These are phyloP conservation scores for Coprinopsis cinerea DNA, from an alignment of 768 basidiomycete genomes.

Conservation along the genomic window DNA sequence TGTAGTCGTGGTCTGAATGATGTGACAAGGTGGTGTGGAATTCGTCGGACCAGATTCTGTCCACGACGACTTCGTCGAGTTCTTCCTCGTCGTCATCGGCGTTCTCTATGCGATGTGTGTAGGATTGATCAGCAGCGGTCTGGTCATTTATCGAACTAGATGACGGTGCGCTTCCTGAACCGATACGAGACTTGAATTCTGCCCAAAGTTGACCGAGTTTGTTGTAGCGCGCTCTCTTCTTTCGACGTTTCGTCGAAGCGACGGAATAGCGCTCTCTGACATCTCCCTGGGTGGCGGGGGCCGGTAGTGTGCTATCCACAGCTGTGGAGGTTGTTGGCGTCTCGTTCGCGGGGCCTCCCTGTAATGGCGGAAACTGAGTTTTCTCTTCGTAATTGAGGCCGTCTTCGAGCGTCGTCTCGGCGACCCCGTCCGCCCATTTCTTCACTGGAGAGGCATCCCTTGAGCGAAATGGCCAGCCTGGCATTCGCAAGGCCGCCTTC, in stretches of 20 bases:
- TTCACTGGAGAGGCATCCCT: not conserved
- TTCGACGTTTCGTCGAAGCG: constrained; percentile 16
- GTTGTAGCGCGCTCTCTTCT: constrained; percentile 34
- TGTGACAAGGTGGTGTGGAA: constrained; percentile 47
- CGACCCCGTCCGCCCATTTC: constrained; percentile 4
- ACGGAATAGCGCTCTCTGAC: constrained; percentile 1
- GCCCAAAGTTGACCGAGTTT: constrained; percentile 41
- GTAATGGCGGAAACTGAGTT: not conserved
- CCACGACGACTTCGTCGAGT: constrained; percentile 73
- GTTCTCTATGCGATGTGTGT: constrained; percentile 19
- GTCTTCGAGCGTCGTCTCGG: not conserved
- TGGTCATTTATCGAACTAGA: constrained; percentile 48
- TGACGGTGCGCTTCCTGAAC: constrained; percentile 51
- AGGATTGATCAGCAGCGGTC: constrained; percentile 36
- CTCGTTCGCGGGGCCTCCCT: constrained; percentile 8
- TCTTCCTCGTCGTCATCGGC: constrained; percentile 27
- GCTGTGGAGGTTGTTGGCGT: constrained; percentile 23
- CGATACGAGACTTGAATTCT: constrained; percentile 46
- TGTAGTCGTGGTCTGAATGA: constrained; percentile 43
- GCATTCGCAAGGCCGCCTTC: not conserved
- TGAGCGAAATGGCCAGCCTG: not conserved
- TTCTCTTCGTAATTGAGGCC: not conserved
- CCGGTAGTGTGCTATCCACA: constrained; percentile 30
- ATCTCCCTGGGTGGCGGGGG: constrained; percentile 35
- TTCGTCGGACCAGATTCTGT: constrained; percentile 61